Base-by-base conservation (phyloP, 2,329 filamentous ascomycete species). In the Talaromyces sp. region DNA sequence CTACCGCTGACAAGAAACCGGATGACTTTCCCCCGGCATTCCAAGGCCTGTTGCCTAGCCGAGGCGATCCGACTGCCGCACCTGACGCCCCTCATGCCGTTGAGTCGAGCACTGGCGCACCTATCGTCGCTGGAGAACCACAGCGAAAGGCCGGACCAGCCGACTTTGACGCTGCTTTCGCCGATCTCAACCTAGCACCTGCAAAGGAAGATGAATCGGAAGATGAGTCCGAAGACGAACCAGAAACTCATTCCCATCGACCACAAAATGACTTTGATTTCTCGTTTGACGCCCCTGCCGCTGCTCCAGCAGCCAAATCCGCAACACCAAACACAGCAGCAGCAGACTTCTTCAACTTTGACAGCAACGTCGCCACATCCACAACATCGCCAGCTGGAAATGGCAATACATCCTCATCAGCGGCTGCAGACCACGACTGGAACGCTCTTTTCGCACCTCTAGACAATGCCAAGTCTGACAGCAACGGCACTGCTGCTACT, bases 381-480 rank as follows among this genome's bases (percentile, higher is more conserved):
- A 84, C 63, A 17, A 83, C 58, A 82, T 79, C 62, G 73, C 81
- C 4, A 73, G 34, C 53, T 25, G 74, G 76, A 54, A 75, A 79
- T 66, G 74, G 77, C 58, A 74, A 76, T 53, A 69, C 78, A 51
- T 77, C 79, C 56, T 69, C 78, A 49, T 77, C 79, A 67, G 74
- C 77, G 27, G 74, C 78, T 1, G 77, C 80, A 38, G 56, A 67
- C 13, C 91, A 96, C 71, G 94, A 98, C 76, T 98, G 95, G 95
- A 94, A 98, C 73, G 91, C 92, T 45, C 92, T 98, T 64, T 98
- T 98, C 79, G 90, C 91, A 1, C 89, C 89, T 29, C 82, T 96
- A 7, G 91, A 94, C 71, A 69, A 36, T 63, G 68, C 43, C 17
- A 70, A 71, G 34, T 63, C 51, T 29, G 59, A 51, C 34, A 62